Conservation (phyloP, 169 alveolate genomes). For the Plasmodium billcollinsi region DNA sequence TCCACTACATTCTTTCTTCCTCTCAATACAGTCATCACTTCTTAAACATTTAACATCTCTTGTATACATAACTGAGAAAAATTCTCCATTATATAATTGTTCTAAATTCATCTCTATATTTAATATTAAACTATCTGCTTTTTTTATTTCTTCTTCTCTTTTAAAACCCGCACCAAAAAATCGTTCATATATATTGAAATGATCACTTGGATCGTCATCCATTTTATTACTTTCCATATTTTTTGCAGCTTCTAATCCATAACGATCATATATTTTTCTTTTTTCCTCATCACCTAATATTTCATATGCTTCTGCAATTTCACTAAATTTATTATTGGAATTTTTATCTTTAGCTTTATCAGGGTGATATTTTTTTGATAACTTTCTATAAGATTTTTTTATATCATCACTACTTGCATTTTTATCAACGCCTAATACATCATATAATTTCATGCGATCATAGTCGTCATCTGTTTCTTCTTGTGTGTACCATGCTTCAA, state of each 20-base stretch:
- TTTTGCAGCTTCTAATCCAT: conserved; percentile 93
- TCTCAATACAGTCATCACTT: conserved; percentile 86
- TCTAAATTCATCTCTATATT: conserved; percentile 83
- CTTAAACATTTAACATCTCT: conserved; percentile 84
- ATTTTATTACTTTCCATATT: conserved; percentile 75
- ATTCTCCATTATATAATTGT: conserved; percentile 86
- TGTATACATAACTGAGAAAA: conserved; percentile 78
- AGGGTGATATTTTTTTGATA: conserved; percentile 93
- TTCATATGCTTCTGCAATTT: conserved; percentile 94
- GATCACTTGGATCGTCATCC: conserved; percentile 78
- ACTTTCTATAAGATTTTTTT: conserved; percentile 92
- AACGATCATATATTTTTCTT: conserved; percentile 90
- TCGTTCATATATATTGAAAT: conserved; percentile 81
- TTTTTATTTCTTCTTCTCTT: conserved; percentile 80
- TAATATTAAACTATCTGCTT: conserved; percentile 85
- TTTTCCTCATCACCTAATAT: conserved; percentile 91
- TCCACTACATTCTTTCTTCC: conserved; percentile 88
- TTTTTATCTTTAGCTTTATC: conserved; percentile 90
- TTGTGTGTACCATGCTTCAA: conserved; percentile 54
- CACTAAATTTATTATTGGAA: conserved; percentile 90
- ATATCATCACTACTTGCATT: conserved; percentile 90
- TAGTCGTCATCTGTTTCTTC: conserved; percentile 57
- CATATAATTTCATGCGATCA: conserved; percentile 77
- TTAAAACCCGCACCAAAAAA: conserved; percentile 81
- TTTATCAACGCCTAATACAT: conserved; percentile 84